Evolutionary conservation across 768 basidiomycete species (phyloP), one percentile per base, ranked within the genome.

Genomic region (Sporobolomyces phaffii): DNA sequence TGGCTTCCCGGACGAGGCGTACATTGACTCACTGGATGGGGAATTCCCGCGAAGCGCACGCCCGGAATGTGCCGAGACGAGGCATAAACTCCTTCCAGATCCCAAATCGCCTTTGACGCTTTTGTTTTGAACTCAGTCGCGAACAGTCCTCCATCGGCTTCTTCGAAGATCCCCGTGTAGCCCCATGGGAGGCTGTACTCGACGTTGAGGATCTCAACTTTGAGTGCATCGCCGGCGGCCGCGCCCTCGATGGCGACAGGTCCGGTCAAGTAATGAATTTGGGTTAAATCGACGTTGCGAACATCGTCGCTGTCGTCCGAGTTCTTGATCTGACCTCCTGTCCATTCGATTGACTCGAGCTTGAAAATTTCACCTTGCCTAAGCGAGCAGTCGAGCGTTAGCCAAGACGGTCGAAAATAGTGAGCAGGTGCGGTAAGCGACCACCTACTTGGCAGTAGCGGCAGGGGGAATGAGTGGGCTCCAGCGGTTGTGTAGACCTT

Each of bases 71-170:
- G 88, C 29, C 88, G 82, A 20, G 86, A 87, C 14, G 84, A 82
- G 0, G 57, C 1, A 51, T 52, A 58, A 18, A 52, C 26, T 33
- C 71, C 70, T 68, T 87, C 80, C 68, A 89, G 82, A 76, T 88
- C 88, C 88, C 88, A 90, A 64, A 90, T 87, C 7, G 88, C 87
- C 74, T 90, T 90, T 60, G 83, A 82, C 1, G 87, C 87, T 73
- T 79, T 83, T 73, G 85, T 86, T 45, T 86, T 78, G 77, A 87
- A 87, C 75, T 88, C 74, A 77, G 40, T 73, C 84, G 85, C 85
- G 72, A 87, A 88, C 22, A 87, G 78, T 10, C 86, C 87, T 3
- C 87, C 87, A 63, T 89, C 87, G 60, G 83, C 80, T 17, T 86
- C 81, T 70, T 88, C 86, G 73, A 88, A 88, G 65, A 89, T 86